Conservation (phyloP, 2,329 filamentous ascomycete species). For the Cryphonectria nitschkei region DNA sequence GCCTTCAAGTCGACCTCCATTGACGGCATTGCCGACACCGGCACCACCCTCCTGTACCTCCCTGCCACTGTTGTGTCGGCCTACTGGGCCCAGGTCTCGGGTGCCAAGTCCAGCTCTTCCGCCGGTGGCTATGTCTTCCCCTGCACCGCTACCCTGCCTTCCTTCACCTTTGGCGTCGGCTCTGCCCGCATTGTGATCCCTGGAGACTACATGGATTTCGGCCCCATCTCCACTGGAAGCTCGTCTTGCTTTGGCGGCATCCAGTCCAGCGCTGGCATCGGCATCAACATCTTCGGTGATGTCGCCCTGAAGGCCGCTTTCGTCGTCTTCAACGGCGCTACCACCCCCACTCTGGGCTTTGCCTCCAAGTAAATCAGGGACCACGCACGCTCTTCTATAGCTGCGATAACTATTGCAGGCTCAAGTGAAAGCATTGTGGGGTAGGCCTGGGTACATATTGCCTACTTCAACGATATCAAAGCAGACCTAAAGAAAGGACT, state of each 20-base stretch:
- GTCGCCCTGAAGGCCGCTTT: constrained; percentile 35
- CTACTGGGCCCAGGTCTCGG: constrained; percentile 54
- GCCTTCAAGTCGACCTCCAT: constrained; percentile 39
- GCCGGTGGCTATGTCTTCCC: constrained; percentile 30
- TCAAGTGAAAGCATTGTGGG: not conserved
- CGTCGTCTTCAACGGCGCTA: constrained; percentile 34
- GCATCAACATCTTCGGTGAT: constrained; percentile 35
- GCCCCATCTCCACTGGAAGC: constrained; percentile 20
- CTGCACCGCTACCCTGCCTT: constrained; percentile 30
- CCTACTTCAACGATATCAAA: not conserved
- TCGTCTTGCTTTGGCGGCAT: constrained; percentile 31
- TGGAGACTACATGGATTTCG: constrained; percentile 31
- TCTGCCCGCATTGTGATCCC: constrained; percentile 29
- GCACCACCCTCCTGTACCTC: constrained; percentile 58
- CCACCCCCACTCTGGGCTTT: constrained; percentile 32
- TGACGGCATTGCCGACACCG: constrained; percentile 57
- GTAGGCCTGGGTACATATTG: not conserved
- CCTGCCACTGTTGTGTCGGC: constrained; percentile 47
- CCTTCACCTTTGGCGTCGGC: constrained; percentile 31
- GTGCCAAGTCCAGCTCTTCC: constrained; percentile 38
- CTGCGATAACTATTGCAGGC: not conserved
- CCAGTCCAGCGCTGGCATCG: constrained; percentile 29
- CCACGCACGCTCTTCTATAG: not conserved
- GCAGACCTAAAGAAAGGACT: not conserved
- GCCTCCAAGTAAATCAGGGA: constrained; percentile 28